phyloP scores from a whole-genome alignment of 2,329 filamentous ascomycete species.

The Colletotrichum simmondsii region DNA sequence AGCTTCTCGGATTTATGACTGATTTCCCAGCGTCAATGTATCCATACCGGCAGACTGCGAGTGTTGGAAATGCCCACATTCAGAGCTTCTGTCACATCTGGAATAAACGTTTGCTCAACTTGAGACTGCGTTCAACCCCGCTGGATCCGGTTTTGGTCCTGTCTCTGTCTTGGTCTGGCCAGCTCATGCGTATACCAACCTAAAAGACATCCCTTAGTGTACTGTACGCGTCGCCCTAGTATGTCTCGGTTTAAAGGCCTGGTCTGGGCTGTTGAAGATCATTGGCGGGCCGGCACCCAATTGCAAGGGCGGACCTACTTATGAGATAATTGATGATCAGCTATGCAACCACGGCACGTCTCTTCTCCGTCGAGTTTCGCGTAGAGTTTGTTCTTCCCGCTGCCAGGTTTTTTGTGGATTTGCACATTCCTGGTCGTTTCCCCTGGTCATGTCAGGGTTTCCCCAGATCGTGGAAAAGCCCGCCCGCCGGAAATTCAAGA shows the following conservation, averaged over 20 bases:
- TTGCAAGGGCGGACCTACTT: constrained; percentile 4
- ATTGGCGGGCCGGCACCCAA: constrained; percentile 1
- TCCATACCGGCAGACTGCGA: not conserved
- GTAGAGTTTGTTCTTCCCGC: not conserved
- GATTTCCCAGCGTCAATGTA: not conserved
- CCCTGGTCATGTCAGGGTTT: constrained; percentile 4
- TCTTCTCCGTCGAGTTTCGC: not conserved
- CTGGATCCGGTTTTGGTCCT: not conserved
- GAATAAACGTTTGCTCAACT: not conserved
- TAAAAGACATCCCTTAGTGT: no score
- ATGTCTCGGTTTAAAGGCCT: constrained; percentile 22
- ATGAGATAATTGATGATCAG: constrained; percentile 11
- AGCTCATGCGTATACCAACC: not conserved
- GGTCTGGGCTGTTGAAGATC: constrained; percentile 10
- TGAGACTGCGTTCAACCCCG: constrained; percentile 20
- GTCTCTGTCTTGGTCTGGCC: not conserved
- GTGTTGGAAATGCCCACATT: not conserved
- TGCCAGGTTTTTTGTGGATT: constrained; percentile 1
- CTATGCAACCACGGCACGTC: not conserved
- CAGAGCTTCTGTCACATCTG: not conserved
- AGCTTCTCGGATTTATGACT: not conserved
- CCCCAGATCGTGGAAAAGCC: not conserved
- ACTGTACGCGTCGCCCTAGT: constrained; percentile 9
- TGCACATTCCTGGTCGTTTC: not conserved
- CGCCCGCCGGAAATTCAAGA: not conserved